These are phyloP conservation scores for Candida dubliniensis DNA, from an alignment of 1,139 yeast species.

Conservation along the genomic window DNA sequence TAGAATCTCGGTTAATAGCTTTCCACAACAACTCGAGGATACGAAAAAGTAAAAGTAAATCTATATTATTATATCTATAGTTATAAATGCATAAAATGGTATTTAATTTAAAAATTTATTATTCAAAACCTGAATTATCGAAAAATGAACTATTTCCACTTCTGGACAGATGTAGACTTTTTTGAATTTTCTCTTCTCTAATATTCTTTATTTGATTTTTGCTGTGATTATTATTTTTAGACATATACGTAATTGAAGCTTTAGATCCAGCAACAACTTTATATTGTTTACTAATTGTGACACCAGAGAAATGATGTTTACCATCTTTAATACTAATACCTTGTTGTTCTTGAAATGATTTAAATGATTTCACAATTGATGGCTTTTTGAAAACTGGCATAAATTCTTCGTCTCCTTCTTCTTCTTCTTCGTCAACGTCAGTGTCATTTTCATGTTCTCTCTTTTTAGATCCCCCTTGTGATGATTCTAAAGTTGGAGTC, in stretches of 20 bases:
- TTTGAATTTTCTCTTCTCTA: slow-evolving; percentile 31
- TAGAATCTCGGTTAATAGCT: background rate
- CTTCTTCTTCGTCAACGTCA: slow-evolving; percentile 16
- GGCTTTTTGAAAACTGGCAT: slow-evolving; percentile 45
- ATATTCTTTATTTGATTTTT: slow-evolving; percentile 24
- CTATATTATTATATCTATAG: background rate
- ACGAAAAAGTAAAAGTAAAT: background rate
- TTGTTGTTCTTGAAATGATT: slow-evolving; percentile 35
- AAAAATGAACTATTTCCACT: slow-evolving; percentile 19
- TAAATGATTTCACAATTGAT: slow-evolving; percentile 50
- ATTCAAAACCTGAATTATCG: slow-evolving; percentile 24
- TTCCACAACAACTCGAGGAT: slow-evolving; percentile 5
- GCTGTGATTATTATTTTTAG: slow-evolving; percentile 28
- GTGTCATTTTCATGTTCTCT: slow-evolving; percentile 15
- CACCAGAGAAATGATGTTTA: slow-evolving; percentile 46
- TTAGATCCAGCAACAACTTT: slow-evolving; percentile 58
- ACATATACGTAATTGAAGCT: slow-evolving; percentile 58
- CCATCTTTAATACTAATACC: slow-evolving; percentile 41
- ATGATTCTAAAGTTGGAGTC: background rate
- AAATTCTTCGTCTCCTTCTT: slow-evolving; percentile 22
- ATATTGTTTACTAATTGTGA: slow-evolving; percentile 55
- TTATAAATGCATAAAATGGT: background rate
- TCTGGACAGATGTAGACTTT: slow-evolving; percentile 23
- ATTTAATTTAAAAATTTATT: slow-evolving; percentile 1
- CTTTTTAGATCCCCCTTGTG: background rate